A percentile compares a stretch with the other conserved stretches of the same genome.
Evolutionary conservation across 306 rosid genomes (phyloP).

Genomic region (Cicer chorassanicum): DNA sequence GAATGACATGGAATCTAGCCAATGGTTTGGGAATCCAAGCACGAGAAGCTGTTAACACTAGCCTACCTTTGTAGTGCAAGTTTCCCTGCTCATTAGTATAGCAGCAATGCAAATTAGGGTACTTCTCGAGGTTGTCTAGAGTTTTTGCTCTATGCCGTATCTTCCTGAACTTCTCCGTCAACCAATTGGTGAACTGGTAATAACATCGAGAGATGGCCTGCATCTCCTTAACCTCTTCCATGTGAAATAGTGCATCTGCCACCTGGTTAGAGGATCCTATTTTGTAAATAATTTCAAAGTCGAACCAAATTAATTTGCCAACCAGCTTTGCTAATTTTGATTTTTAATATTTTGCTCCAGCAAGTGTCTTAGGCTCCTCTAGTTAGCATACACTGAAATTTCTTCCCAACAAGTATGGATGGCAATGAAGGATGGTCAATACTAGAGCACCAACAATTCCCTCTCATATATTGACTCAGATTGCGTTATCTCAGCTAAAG

Average conservation of each 20-base stretch:
- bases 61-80: background rate
- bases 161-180: constrained; percentile 3
- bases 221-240: background rate
- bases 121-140: background rate
- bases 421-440: no score
- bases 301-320: no score
- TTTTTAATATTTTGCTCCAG: no score
- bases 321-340: no score
- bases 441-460: no score
- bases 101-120: background rate
- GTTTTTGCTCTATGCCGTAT: background rate
- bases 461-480: no score
- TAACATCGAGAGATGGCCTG: background rate
- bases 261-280: background rate
- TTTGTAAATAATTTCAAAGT: no score
- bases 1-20: background rate
- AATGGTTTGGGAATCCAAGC: background rate
- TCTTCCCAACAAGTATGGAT: no score
- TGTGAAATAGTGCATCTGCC: background rate
- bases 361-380: no score
- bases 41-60: background rate
- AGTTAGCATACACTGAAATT: no score
- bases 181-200: background rate
- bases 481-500: no score
- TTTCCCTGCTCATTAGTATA: background rate